Percentiles rank a stretch among this genome's conserved stretches.
These are phyloP conservation scores for Capronia epimyces DNA, from an alignment of 2,329 filamentous ascomycete genomes.

Conservation along the genomic window DNA sequence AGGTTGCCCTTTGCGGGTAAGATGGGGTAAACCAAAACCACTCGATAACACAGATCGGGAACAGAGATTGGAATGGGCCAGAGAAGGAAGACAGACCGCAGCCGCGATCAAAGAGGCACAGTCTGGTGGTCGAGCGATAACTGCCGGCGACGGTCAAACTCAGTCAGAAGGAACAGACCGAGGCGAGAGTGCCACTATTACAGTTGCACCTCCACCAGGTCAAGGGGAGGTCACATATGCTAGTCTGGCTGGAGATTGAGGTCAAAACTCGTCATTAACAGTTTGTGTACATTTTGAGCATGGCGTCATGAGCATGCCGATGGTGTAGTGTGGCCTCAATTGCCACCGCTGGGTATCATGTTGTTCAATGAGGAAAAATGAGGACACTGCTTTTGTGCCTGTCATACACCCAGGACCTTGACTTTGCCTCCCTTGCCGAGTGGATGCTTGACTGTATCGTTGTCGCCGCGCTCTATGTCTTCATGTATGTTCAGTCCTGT, in stretches of 20 bases:
- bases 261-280: not conserved
- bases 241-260: slow-evolving; percentile 71
- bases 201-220: slow-evolving; percentile 73
- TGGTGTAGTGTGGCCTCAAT: not conserved
- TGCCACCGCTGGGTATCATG: slow-evolving; percentile 16
- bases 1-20: slow-evolving; percentile 80
- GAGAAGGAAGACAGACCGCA: slow-evolving; percentile 64
- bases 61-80: slow-evolving; percentile 71
- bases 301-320: slow-evolving; percentile 20
- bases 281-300: slow-evolving; percentile 33
- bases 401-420: slow-evolving; percentile 35
- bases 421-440: slow-evolving; percentile 22
- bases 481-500: slow-evolving; percentile 83
- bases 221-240: slow-evolving; percentile 74
- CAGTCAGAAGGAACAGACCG: slow-evolving; percentile 41
- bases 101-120: slow-evolving; percentile 43
- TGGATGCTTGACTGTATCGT: slow-evolving; percentile 69
- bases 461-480: slow-evolving; percentile 85
- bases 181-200: slow-evolving; percentile 35
- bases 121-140: slow-evolving; percentile 24
- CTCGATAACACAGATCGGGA: slow-evolving; percentile 88
- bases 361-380: slow-evolving; percentile 3
- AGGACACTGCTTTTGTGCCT: not conserved
- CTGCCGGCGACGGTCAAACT: slow-evolving; percentile 31
- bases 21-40: slow-evolving; percentile 89